phyloP scores from a whole-genome alignment of 2,329 filamentous ascomycete species.

The Paracoccidioides brasiliensis region DNA sequence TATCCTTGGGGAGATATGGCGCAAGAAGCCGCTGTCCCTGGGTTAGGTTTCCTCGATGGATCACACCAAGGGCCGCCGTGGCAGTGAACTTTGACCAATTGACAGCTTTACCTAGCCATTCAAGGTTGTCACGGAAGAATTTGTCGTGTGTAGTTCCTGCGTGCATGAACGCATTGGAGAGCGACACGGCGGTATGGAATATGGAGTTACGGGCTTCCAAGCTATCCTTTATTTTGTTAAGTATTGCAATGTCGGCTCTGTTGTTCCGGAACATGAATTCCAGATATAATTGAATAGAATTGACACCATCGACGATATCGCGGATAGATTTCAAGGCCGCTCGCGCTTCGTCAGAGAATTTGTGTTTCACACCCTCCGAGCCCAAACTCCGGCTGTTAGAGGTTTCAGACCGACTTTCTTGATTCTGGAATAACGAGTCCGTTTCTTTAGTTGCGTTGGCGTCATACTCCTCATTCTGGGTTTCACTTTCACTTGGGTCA shows the following conservation, averaged over 20 bases:
- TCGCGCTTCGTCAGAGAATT: slow-evolving; percentile 36
- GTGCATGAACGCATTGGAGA: slow-evolving; percentile 99
- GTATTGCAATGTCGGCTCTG: slow-evolving; percentile 76
- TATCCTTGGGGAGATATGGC: slow-evolving; percentile 74
- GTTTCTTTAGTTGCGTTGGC: slow-evolving; percentile 47
- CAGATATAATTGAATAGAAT: slow-evolving; percentile 85
- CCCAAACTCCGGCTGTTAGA: slow-evolving; percentile 34
- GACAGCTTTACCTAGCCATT: slow-evolving; percentile 95
- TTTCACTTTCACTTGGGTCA: slow-evolving; percentile 29
- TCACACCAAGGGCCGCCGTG: slow-evolving; percentile 88
- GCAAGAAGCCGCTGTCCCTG: slow-evolving; percentile 89
- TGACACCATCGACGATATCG: slow-evolving; percentile 67
- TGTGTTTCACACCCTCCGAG: slow-evolving; percentile 17
- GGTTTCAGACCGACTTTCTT: slow-evolving; percentile 35
- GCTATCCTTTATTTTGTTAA: slow-evolving; percentile 94
- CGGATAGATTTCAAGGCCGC: slow-evolving; percentile 46
- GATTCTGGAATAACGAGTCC: slow-evolving; percentile 31
- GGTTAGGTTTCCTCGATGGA: slow-evolving; percentile 86
- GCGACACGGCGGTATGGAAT: slow-evolving; percentile 93
- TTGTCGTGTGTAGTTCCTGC: slow-evolving; percentile 96
- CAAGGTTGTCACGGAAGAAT: slow-evolving; percentile 95
- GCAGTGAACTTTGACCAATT: slow-evolving; percentile 99
- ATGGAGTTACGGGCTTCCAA: slow-evolving; percentile 94
- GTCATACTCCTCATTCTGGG: slow-evolving; percentile 35
- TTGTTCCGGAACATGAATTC: slow-evolving; percentile 96